Evolutionary conservation across 2,329 filamentous ascomycete genomes (phyloP), one percentile per base, ranked within the genome.

Genomic region (Calycina herbarum): DNA sequence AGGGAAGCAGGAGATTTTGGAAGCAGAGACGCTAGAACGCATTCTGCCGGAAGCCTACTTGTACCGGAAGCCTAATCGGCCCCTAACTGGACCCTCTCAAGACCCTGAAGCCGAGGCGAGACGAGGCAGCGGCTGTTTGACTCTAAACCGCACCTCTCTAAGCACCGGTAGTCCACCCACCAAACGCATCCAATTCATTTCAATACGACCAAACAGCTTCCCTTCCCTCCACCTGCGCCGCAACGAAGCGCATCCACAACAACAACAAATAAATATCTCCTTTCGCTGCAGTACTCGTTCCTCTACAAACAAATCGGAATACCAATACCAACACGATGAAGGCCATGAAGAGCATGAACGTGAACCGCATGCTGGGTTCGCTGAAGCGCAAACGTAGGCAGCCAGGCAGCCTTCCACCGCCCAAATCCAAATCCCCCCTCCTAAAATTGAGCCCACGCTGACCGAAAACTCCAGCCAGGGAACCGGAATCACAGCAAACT

Each of bases 331-430:
- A 56, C 58, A 67, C 40, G 48, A 77, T 77, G 75, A 76, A 76
- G 63, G 71, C 74, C 33, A 75, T 76, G 74, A 76, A 76, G 69
- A 71, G 60, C 51, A 74, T 76, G 68, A 72, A 70, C 64, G 70
- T 77, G 62, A 76, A 76, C 58, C 70, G 74, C 20, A 71, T 77
- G 70, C 64, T 77, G 57, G 75, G 73, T 15, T 71, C 71, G 6
- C 54, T 76, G 17, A 76, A 75, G 68, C 73, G 73, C 60, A 73
- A 68, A 65, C 67, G 71, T 73, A 62, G 68, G 68, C 61, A 45
- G 48, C 56, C 31, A 54, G 60, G n/a, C n/a, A 20, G 2, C 63
- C 54, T 29, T 62, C 57, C 59, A 38, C n/a, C 40, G 45, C 54
- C 35, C 35, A 38, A 24, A 35, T 40, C 35, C 42, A 59, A 31